Percentiles rank a stretch among this genome's conserved stretches.
Conservation (phyloP, 352 stramenopile genomes). For the Globisporangium carolinianum region DNA sequence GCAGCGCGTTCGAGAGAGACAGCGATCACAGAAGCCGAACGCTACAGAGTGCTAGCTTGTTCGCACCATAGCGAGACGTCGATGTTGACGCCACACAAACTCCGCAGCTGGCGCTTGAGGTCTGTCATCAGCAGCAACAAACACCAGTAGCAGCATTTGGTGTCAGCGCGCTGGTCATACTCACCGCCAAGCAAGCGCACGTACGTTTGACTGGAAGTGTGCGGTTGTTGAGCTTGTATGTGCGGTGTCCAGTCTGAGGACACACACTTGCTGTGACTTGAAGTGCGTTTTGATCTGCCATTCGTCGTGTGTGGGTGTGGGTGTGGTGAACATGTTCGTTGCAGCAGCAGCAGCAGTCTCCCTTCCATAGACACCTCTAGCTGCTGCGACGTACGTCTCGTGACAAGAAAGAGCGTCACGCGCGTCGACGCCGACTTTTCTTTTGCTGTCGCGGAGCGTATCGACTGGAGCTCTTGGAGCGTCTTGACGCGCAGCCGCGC, state of each 20-base stretch:
- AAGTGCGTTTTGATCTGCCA: conserved; percentile 20
- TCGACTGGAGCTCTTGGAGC: conserved; percentile 26
- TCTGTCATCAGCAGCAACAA: conserved; percentile 11
- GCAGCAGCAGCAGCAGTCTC: too few species aligned
- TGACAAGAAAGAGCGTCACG: conserved; percentile 22
- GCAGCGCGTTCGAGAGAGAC: too few species aligned
- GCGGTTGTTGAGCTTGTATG: conserved; percentile 33
- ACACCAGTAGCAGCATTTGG: not conserved
- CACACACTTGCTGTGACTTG: conserved; percentile 20
- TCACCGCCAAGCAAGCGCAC: not conserved
- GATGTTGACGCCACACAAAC: conserved; percentile 31
- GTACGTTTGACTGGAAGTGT: conserved; percentile 28
- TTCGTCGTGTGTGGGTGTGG: not conserved
- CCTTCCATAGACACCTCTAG: not conserved
- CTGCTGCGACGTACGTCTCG: conserved; percentile 10
- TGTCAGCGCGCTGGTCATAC: too few species aligned
- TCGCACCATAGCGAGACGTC: conserved; percentile 31
- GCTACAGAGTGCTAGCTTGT: too few species aligned
- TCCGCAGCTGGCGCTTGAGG: conserved; percentile 29
- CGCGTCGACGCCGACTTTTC: conserved; percentile 14
- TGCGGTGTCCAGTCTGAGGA: conserved; percentile 19
- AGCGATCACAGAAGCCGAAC: not conserved
- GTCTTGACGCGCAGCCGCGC: conserved; percentile 21
- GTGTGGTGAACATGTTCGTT: not conserved
- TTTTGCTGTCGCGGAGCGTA: conserved; percentile 3